A percentile compares a stretch with the other conserved stretches of the same genome.
Conservation (phyloP, 805 yeast genomes). For the Ogataea nonfermentans region DNA sequence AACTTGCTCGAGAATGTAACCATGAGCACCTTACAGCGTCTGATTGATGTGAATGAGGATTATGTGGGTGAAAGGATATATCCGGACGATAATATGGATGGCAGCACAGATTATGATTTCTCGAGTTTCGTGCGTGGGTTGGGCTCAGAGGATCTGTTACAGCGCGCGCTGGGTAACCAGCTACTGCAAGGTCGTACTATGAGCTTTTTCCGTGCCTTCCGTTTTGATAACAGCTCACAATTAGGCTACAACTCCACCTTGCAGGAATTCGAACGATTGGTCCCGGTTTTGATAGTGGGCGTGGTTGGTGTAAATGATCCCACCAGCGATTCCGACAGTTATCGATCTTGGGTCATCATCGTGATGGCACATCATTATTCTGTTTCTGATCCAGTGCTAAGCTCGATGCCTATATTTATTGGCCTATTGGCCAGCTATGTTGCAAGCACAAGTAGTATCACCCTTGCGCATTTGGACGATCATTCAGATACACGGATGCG, state of each 20-base stretch:
- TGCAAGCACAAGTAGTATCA: conserved; percentile 15
- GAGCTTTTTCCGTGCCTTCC: conserved; percentile 43
- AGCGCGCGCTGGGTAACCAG: conserved; percentile 28
- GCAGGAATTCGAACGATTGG: conserved; percentile 19
- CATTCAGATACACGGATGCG: conserved; percentile 20
- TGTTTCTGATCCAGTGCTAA: conserved; percentile 38
- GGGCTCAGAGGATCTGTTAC: conserved; percentile 23
- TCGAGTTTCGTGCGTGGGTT: conserved; percentile 41
- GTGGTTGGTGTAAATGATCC: conserved; percentile 30
- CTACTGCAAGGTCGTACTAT: conserved; percentile 30
- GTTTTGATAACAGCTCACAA: conserved; percentile 33
- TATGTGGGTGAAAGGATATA: conserved; percentile 25
- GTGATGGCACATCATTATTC: conserved; percentile 59
- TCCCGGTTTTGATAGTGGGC: conserved; percentile 33
- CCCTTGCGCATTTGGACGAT: conserved; percentile 7
- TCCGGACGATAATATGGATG: conserved; percentile 12
- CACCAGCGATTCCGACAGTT: conserved; percentile 13
- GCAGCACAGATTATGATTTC: conserved; percentile 38
- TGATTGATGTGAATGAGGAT: conserved; percentile 17
- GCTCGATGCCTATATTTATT: conserved; percentile 37
- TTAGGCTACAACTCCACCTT: conserved; percentile 15
- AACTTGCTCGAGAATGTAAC: conserved; percentile 29
- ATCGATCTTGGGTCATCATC: conserved; percentile 59
- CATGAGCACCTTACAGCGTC: conserved; percentile 25
- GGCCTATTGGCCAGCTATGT: conserved; percentile 25